Conservation (phyloP, 1,139 yeast genomes). For the Blastobotrys elegans region DNA sequence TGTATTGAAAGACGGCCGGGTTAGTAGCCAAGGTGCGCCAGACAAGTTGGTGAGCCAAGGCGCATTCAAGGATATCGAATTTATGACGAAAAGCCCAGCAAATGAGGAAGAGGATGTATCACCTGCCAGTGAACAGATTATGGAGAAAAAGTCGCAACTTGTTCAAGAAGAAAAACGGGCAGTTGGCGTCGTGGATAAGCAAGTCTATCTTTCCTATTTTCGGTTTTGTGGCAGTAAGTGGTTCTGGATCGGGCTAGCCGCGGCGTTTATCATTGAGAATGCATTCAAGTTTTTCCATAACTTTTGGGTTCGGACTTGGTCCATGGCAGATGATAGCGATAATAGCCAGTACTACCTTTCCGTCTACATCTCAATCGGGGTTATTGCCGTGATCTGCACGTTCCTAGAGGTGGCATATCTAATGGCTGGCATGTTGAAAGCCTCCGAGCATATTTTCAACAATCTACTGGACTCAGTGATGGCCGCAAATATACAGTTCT, state of each 20-base stretch:
- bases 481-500: conserved; percentile 78
- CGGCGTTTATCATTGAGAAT: conserved; percentile 53
- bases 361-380: conserved; percentile 67
- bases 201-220: conserved; percentile 66
- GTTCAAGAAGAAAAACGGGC: conserved; percentile 65
- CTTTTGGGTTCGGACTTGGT: conserved; percentile 77
- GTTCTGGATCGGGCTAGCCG: conserved; percentile 46
- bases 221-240: conserved; percentile 55
- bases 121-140: conserved; percentile 24
- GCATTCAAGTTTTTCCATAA: conserved; percentile 57
- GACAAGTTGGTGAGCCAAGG: conserved; percentile 49
- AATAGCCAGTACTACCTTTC: conserved; percentile 56
- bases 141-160: neutral
- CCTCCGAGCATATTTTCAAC: conserved; percentile 71
- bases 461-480: conserved; percentile 55
- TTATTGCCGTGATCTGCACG: conserved; percentile 51
- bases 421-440: conserved; percentile 67
- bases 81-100: conserved; percentile 46
- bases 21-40: conserved; percentile 75
- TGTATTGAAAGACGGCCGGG: conserved; percentile 76
- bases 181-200: conserved; percentile 70
- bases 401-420: conserved; percentile 54
- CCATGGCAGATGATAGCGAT: conserved; percentile 3
- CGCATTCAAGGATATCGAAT: conserved; percentile 52
- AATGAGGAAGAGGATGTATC: neutral